These are phyloP conservation scores for Hansenula sp. DNA, from an alignment of 1,139 yeast species.

Conservation along the genomic window DNA sequence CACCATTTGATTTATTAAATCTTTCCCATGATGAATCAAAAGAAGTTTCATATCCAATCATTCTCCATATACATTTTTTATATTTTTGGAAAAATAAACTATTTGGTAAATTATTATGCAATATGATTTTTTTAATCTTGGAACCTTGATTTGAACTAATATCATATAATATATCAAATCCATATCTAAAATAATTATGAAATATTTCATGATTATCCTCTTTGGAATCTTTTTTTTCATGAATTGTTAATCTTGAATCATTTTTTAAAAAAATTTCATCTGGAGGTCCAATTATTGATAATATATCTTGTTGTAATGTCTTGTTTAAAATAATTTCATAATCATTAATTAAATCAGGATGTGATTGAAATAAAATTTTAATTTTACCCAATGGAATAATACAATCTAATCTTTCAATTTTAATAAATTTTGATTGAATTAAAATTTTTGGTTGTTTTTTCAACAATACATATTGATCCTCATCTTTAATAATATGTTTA, in stretches of 20 bases:
- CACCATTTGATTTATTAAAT: no score
- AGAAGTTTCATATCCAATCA: neutral
- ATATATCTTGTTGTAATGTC: slow-evolving; percentile 46
- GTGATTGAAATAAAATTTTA: slow-evolving; percentile 28
- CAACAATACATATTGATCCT: neutral
- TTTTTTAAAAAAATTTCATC: slow-evolving; percentile 47
- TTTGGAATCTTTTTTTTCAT: slow-evolving; percentile 17
- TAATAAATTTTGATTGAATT: neutral
- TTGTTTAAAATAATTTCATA: slow-evolving; percentile 27
- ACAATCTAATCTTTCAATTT: slow-evolving; percentile 6
- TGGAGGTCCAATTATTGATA: slow-evolving; percentile 50
- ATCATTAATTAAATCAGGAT: slow-evolving; percentile 6
- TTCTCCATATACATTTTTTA: slow-evolving; percentile 25
- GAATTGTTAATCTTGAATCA: slow-evolving; percentile 41
- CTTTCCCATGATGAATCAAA: no score
- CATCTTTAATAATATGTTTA: neutral
- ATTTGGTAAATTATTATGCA: slow-evolving; percentile 49
- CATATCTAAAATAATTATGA: slow-evolving; percentile 52
- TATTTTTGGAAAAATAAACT: slow-evolving; percentile 46
- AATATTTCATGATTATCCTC: slow-evolving; percentile 23
- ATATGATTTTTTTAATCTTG: slow-evolving; percentile 36
- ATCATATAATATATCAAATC: slow-evolving; percentile 50
- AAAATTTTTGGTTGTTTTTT: neutral
- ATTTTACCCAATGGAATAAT: neutral
- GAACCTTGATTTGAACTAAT: slow-evolving; percentile 26